These are phyloP conservation scores for Aureobasidium sp. DNA, from an alignment of 2,329 filamentous ascomycete species.

Conservation along the genomic window DNA sequence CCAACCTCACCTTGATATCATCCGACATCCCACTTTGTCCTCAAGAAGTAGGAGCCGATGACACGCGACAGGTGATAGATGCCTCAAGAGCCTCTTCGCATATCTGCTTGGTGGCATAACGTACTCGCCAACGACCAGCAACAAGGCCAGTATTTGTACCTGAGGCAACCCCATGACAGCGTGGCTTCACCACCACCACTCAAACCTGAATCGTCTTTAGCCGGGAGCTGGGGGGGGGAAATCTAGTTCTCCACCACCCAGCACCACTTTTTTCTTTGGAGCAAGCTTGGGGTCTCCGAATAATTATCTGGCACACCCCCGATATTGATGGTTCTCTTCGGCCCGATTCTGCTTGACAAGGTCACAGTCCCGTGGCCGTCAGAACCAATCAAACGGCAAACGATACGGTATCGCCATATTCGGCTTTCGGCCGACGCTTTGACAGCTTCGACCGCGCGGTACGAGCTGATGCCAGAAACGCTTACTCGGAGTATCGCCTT, in stretches of 20 bases:
- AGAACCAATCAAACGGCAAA: neutral
- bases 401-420: neutral
- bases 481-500: neutral
- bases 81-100: neutral
- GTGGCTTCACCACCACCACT: neutral
- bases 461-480: too few relatives aligned
- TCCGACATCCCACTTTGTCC: neutral
- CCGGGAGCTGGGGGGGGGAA: neutral
- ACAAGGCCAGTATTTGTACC: neutral
- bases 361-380: neutral
- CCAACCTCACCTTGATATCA: neutral
- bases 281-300: slow-evolving; percentile 6
- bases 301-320: neutral
- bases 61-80: neutral
- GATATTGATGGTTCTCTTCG: neutral
- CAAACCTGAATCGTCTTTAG: neutral
- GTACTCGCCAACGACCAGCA: too few relatives aligned
- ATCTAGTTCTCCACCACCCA: neutral
- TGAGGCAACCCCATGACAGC: neutral
- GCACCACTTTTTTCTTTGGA: slow-evolving; percentile 3
- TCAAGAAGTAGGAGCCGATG: neutral
- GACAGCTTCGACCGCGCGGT: too few relatives aligned
- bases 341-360: neutral
- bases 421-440: neutral
- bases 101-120: neutral